These are phyloP conservation scores for Leishmania tarentolae DNA, from an alignment of 208 protist genomes.

Conservation along the genomic window DNA sequence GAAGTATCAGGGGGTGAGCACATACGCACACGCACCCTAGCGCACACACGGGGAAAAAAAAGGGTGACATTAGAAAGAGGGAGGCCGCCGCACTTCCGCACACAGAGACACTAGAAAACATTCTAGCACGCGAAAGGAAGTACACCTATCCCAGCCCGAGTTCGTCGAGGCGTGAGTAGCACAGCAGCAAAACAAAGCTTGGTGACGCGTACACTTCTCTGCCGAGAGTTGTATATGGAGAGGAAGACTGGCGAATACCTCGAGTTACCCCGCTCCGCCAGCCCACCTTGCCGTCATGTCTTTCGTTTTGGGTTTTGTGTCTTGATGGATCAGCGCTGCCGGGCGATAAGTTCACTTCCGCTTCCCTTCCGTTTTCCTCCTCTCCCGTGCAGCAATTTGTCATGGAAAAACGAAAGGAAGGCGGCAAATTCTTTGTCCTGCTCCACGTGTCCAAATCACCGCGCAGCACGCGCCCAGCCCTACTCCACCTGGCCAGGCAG, in stretches of 20 bases:
- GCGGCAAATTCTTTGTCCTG: background rate
- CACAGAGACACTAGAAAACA: conserved; percentile 1
- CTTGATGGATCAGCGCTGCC: background rate
- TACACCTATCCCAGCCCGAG: background rate
- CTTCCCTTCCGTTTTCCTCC: background rate
- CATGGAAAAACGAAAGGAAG: background rate
- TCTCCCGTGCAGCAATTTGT: background rate
- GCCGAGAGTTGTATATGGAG: background rate
- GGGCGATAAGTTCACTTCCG: background rate
- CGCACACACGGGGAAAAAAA: background rate
- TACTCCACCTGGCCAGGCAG: background rate
- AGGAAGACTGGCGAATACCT: background rate
- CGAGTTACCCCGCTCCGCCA: background rate
- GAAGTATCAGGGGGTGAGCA: background rate
- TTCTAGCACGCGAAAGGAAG: too few species aligned
- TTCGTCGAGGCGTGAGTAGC: background rate
- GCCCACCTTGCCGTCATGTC: background rate
- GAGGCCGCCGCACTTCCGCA: background rate
- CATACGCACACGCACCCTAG: background rate
- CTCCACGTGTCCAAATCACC: too few species aligned
- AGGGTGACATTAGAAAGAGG: background rate
- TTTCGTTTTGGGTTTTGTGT: background rate
- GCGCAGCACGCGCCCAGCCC: background rate
- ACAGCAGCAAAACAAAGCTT: background rate
- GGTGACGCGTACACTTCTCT: background rate